Percentiles rank a stretch among this genome's conserved stretches.
Evolutionary conservation across 768 basidiomycete genomes (phyloP).

Genomic region (Termitomyces sp.): DNA sequence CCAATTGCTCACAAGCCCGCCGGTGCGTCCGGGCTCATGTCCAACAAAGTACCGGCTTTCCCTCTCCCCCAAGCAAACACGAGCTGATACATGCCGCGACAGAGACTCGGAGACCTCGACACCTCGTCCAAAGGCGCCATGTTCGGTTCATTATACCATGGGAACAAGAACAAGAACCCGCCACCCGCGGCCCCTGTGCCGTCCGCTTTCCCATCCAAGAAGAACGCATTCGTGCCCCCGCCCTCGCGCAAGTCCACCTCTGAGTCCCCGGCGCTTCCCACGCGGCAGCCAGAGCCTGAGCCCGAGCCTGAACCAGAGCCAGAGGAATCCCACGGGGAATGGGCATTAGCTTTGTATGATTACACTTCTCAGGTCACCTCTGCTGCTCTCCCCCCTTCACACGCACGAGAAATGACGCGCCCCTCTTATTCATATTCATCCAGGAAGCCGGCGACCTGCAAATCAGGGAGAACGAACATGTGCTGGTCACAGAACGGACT

Average conservation of each 20-base stretch:
- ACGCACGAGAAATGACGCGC: neutral
- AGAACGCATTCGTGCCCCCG: slow-evolving; percentile 24
- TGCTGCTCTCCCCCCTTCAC: no score
- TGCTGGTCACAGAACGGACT: slow-evolving; percentile 59
- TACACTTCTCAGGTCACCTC: slow-evolving; percentile 55
- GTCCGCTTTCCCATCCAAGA: slow-evolving; percentile 33
- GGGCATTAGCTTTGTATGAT: slow-evolving; percentile 76
- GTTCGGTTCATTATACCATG: slow-evolving; percentile 40
- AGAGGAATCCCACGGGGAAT: slow-evolving; percentile 49
- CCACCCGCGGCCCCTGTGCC: slow-evolving; percentile 26
- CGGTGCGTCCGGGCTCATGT: slow-evolving; percentile 15
- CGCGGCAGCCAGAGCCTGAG: slow-evolving; percentile 26
- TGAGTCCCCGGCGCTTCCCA: slow-evolving; percentile 19
- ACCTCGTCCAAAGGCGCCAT: slow-evolving; percentile 43
- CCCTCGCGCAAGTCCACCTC: slow-evolving; percentile 10
- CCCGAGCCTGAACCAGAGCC: slow-evolving; percentile 24
- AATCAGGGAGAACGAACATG: slow-evolving; percentile 48
- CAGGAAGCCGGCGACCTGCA: slow-evolving; percentile 68
- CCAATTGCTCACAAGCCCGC: slow-evolving; percentile 24
- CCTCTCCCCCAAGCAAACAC: neutral
- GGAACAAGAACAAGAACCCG: slow-evolving; percentile 31
- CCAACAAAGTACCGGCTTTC: slow-evolving; percentile 20
- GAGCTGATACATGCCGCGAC: neutral
- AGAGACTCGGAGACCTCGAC: slow-evolving; percentile 63
- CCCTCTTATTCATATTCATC: neutral